Base-by-base conservation (phyloP, 106 monocot genomes). In the Dactylorhiza incarnata region DNA sequence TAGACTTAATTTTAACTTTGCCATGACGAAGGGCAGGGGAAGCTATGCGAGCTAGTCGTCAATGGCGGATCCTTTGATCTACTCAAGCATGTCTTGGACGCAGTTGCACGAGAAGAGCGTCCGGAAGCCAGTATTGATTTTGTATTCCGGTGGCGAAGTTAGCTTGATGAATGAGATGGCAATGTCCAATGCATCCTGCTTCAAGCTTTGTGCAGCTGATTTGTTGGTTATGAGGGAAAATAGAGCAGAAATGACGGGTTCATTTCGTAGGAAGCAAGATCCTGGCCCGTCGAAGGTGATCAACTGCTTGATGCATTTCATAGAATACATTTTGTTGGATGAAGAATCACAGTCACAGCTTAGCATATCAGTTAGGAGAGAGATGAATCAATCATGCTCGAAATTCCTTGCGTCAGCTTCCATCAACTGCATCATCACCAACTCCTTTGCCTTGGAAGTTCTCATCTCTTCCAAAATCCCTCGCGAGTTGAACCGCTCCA, bases 361-460 rank as follows among this genome's bases (percentile, higher is more conserved):
- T 6, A 78, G 71, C 44, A 48, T 71, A 22, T 55, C 45, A 13
- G 55, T 71, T 16, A 78, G 78, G 19, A n/a, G 8, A 3, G 5
- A 10, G 78, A 71, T 78, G 78, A 78, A 78, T 12, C 29, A 16
- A 37, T 70, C 71, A 16, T 54, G 23, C 44, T 78, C 78, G 2
- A 78, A 71, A n/a, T 55, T 37, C 10, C 11, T 56, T 22, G 78
- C 78, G 0, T 43, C 48, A 5, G 12, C 45, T 45, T 71, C 71
- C 13, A 3, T 50, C 49, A 77, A 55, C 6, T 52, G 78, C 26
- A 71, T 78, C 54, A 9, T 13, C 11, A 71, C 7, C 71, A 77
- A 26, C 0, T 48, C 68, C 51, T 45, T 51, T 14, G 37, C 67
- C 77, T 68, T 68, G 8, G 49, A 68, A 68, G 50, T 14, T 43